Evolutionary conservation across 225 moss, liverwort and hornwort species (phyloP).

Genomic region (Asterella californica): DNA sequence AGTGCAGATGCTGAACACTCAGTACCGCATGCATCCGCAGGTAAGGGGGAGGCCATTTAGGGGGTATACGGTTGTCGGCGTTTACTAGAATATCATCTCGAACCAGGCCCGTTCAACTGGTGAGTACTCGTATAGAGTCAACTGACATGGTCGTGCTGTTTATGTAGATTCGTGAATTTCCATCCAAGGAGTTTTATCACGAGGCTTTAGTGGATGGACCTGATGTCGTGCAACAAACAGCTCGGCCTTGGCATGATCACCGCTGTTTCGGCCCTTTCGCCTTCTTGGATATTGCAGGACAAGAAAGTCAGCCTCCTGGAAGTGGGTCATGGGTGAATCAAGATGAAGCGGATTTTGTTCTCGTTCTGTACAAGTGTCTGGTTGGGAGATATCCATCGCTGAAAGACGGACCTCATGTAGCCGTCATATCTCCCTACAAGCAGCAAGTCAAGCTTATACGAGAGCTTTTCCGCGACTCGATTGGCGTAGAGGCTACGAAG

Average conservation of each 20-base stretch:
- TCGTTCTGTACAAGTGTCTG: slow-evolving; percentile 81
- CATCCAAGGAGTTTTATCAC: slow-evolving; percentile 87
- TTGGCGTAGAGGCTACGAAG: slow-evolving; percentile 81
- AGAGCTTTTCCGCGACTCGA: slow-evolving; percentile 69
- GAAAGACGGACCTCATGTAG: slow-evolving; percentile 67
- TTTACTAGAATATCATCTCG: not conserved
- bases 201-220: slow-evolving; percentile 71
- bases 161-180: slow-evolving; percentile 84
- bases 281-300: slow-evolving; percentile 79
- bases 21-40: slow-evolving; percentile 98
- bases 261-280: slow-evolving; percentile 90
- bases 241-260: slow-evolving; percentile 95
- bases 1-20: slow-evolving; percentile 94
- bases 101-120: not conserved
- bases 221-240: slow-evolving; percentile 65
- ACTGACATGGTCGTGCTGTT: not conserved
- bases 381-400: slow-evolving; percentile 69
- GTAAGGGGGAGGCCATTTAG: slow-evolving; percentile 24
- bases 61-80: not conserved
- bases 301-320: slow-evolving; percentile 85
- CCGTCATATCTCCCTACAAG: slow-evolving; percentile 97
- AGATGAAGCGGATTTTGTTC: slow-evolving; percentile 90
- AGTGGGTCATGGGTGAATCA: slow-evolving; percentile 97
- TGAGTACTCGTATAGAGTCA: not conserved
- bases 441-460: slow-evolving; percentile 96